Base-by-base conservation (phyloP, 2,329 filamentous ascomycete species). In the Ceratocystis colombiana region DNA sequence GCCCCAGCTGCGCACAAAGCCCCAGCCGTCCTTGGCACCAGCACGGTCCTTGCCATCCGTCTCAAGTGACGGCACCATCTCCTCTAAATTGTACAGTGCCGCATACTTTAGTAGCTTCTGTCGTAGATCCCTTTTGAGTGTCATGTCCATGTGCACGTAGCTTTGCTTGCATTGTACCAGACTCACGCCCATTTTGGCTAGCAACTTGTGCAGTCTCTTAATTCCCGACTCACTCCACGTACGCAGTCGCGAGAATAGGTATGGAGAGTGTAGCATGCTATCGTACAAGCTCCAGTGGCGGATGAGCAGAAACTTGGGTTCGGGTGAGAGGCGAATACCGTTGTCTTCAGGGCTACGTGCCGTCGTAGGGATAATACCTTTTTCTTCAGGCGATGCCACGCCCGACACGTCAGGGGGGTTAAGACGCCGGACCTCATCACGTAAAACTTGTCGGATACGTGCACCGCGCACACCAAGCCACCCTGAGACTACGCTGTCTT, bases 91-190 rank as follows among this genome's bases (percentile, higher is more conserved):
- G 75, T 97, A 99, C 68, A 96, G 81, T 0, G 90, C 90, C 0
- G 92, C 92, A 73, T 96, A 97, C 72, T 93, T 93, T 22, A 96
- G 80, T 1, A 99, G 81, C 68, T 95, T 90, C 61, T 89, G 84
- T 53, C 93, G 86, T 37, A 97, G 77, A 37, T 90, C 89, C 4
- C 90, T 87, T 76, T 97, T 99, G 44, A 99, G 79, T 75, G 96
- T 87, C 86, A 96, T 95, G 76, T 97, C 93, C 92, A 99, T 97
- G 75, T 99, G 94, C 0, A 91, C 90, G 74, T 97, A 99, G 73
- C 86, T 93, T 75, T 97, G 94, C 72, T 90, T 92, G 77, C 92
- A 96, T 76, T 99, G 93, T 4, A 88, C 88, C 46, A 97, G 79
- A 72, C 90, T 96, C 66, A 99, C 89, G 41, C 94, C 94, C 93